Conservation (phyloP, 768 basidiomycete species). For the Phallus indusiatus region DNA sequence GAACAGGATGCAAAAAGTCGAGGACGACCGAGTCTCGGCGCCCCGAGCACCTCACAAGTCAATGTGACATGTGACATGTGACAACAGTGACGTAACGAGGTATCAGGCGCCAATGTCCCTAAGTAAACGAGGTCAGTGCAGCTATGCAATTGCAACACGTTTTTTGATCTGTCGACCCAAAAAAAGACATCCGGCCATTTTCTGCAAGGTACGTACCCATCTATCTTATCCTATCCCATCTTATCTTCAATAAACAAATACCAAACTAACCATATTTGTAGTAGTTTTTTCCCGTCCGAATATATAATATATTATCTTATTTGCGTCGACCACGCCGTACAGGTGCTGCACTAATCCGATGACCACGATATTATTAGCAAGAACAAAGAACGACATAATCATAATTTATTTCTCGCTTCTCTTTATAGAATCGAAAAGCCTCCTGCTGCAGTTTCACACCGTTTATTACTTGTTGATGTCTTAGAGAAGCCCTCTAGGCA, state of each 20-base stretch:
- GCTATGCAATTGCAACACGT: neutral
- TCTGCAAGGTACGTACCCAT: neutral
- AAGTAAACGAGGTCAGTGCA: too few species aligned
- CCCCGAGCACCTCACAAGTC: too few species aligned
- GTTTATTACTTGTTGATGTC: neutral
- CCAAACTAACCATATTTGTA: neutral
- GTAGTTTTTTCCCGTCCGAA: neutral
- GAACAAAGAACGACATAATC: neutral
- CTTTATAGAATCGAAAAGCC: too few species aligned
- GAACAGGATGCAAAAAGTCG: too few species aligned
- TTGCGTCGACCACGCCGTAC: neutral
- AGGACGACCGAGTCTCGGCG: too few species aligned
- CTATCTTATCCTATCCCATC: neutral
- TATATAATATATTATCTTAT: neutral
- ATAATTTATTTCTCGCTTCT: too few species aligned
- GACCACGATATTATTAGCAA: neutral
- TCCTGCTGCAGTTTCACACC: neutral
- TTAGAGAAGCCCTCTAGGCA: neutral
- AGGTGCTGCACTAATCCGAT: neutral
- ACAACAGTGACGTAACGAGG: neutral
- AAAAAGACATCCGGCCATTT: neutral
- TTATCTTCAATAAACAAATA: neutral
- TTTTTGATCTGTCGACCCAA: neutral
- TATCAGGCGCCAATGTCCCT: neutral
- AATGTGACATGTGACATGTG: too few species aligned